Evolutionary conservation across 495 filamentous ascomycete genomes (phyloP).

Genomic region (Parathielavia appendiculata): DNA sequence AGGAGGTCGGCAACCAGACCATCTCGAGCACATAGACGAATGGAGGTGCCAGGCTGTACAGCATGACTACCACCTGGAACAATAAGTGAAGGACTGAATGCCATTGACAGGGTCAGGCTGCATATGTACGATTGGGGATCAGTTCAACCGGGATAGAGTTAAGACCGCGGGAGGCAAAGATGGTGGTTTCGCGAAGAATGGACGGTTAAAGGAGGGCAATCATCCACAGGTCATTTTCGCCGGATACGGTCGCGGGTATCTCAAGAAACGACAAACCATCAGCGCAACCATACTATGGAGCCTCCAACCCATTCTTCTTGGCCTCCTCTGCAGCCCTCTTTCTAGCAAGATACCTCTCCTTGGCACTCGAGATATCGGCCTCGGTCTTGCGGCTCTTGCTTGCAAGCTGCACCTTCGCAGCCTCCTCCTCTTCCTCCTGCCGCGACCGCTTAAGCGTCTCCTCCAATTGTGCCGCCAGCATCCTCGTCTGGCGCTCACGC

Average conservation of each 20-base stretch:
- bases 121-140: too few species aligned
- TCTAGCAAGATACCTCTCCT: conserved; percentile 79
- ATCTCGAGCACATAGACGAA: conserved; percentile 4
- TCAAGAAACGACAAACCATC: background rate
- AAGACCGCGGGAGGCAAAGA: too few species aligned
- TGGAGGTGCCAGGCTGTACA: background rate
- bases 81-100: too few species aligned
- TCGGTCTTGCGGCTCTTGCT: conserved; percentile 69
- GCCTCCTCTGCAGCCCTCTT: conserved; percentile 75
- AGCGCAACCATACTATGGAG: conserved; percentile 3
- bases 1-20: conserved; percentile 39
- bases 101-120: too few species aligned
- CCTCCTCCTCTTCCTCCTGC: conserved; percentile 70
- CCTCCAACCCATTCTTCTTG: conserved; percentile 45
- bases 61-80: background rate
- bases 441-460: conserved; percentile 64
- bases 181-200: too few species aligned
- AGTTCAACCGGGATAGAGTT: too few species aligned
- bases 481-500: conserved; percentile 76
- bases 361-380: conserved; percentile 76
- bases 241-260: background rate
- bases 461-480: conserved; percentile 80
- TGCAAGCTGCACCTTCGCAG: conserved; percentile 62
- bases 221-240: background rate
- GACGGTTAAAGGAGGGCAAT: too few species aligned